phyloP scores from a whole-genome alignment of 768 basidiomycete species.

The Phylloporus arenicola region DNA sequence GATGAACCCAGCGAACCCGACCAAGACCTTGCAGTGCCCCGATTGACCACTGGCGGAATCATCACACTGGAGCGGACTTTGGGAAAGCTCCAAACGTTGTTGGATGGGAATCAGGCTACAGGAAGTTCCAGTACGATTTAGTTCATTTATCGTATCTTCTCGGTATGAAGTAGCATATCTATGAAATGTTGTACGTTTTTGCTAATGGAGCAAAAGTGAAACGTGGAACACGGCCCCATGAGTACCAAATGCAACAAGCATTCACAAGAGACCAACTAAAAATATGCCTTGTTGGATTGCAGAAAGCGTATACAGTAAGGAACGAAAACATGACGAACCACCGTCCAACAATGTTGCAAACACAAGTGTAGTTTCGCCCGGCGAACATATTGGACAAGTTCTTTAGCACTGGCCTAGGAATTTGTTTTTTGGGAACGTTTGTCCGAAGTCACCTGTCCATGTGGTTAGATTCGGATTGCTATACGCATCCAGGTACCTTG shows the following conservation, averaged over 20 bases:
- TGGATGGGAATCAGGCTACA: slow-evolving; percentile 14
- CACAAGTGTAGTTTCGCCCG: slow-evolving; percentile 2
- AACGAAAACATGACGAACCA: slow-evolving; percentile 16
- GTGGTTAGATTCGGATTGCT: slow-evolving; percentile 76
- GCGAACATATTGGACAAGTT: slow-evolving; percentile 1
- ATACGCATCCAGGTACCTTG: slow-evolving; percentile 63
- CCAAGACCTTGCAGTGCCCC: slow-evolving; percentile 58
- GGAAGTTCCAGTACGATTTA: slow-evolving; percentile 12
- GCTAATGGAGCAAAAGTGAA: slow-evolving; percentile 15
- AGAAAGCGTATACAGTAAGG: slow-evolving; percentile 14
- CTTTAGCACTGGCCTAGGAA: slow-evolving; percentile 55
- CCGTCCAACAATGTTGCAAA: slow-evolving; percentile 13
- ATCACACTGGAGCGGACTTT: slow-evolving; percentile 74
- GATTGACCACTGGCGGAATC: slow-evolving; percentile 72
- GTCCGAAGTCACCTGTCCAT: slow-evolving; percentile 59
- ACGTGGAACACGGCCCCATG: slow-evolving; percentile 2
- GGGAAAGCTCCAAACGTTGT: slow-evolving; percentile 52
- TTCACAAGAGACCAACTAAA: slow-evolving; percentile 4
- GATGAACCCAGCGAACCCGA: slow-evolving; percentile 24
- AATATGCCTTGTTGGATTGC: slow-evolving; percentile 1
- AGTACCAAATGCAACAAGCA: slow-evolving; percentile 1
- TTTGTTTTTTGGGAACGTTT: slow-evolving; percentile 64
- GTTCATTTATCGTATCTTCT: slow-evolving; percentile 14
- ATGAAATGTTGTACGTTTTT: slow-evolving; percentile 25
- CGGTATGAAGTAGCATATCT: slow-evolving; percentile 22